Evolutionary conservation across 495 filamentous ascomycete genomes (phyloP).

Genomic region (Xylaria castorea): DNA sequence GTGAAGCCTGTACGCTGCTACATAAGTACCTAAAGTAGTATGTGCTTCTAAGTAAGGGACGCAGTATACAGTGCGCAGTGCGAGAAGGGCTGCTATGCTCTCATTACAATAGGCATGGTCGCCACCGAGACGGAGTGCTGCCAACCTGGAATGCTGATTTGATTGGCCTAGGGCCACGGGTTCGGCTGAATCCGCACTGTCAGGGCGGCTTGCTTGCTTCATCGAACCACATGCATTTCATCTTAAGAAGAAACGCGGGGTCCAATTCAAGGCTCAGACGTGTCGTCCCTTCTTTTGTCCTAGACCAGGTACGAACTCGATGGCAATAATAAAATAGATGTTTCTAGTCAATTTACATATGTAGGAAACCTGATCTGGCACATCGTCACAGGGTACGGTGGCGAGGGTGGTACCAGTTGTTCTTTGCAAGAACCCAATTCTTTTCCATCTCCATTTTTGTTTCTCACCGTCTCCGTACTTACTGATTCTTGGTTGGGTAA

Average conservation of each 20-base stretch:
- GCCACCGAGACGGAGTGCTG: not conserved
- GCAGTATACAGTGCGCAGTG: not conserved
- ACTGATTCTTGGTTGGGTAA: conserved; percentile 12
- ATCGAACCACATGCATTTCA: not conserved
- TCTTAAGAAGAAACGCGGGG: conserved; percentile 10
- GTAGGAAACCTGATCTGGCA: not conserved
- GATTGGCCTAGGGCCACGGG: not conserved
- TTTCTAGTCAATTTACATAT: not conserved
- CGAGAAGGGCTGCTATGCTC: not conserved
- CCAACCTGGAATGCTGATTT: not conserved
- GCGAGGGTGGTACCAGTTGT: not conserved
- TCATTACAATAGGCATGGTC: not conserved
- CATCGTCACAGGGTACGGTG: not conserved
- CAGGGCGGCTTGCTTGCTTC: not conserved
- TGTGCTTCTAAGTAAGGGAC: not conserved
- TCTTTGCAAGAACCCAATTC: not conserved
- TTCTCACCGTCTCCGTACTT: not conserved
- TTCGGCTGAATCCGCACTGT: conserved; percentile 23
- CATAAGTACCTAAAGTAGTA: no score
- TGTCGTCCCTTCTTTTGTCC: not conserved
- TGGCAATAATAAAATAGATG: not conserved
- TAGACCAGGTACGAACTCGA: not conserved
- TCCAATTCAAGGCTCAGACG: conserved; percentile 11
- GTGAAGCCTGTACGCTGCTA: not conserved
- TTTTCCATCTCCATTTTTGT: not conserved